A percentile compares a stretch with the other conserved stretches of the same genome.
phyloP scores from a whole-genome alignment of 768 basidiomycete genomes.

The Arthromyces matolae region DNA sequence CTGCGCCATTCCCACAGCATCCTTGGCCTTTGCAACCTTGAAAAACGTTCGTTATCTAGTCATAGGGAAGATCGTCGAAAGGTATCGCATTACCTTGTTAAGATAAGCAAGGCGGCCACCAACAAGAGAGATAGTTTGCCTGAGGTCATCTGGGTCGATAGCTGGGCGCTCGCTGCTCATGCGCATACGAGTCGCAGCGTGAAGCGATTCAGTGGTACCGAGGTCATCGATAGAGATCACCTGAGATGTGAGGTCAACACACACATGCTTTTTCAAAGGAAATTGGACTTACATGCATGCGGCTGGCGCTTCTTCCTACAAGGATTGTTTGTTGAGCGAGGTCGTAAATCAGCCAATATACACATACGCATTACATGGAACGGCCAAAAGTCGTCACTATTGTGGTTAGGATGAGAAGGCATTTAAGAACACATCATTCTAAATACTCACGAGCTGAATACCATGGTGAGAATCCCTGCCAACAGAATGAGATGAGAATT shows the following conservation, averaged over 20 bases:
- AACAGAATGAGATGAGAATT: background rate
- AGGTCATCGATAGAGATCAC: conserved; percentile 76
- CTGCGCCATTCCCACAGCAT: conserved; percentile 61
- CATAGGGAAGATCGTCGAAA: background rate
- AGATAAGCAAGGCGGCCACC: conserved; percentile 83
- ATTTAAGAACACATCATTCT: background rate
- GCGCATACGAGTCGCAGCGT: conserved; percentile 55
- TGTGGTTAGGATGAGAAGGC: conserved; percentile 9
- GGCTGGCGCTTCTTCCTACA: conserved; percentile 62
- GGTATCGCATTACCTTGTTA: conserved; percentile 40
- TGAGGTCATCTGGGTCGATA: conserved; percentile 30
- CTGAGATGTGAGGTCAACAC: conserved; percentile 32
- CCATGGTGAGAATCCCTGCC: conserved; percentile 69
- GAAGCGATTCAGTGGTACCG: conserved; percentile 49
- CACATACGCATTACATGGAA: conserved; percentile 61
- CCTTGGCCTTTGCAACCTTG: conserved; percentile 52
- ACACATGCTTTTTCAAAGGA: no score
- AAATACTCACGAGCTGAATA: conserved; percentile 64
- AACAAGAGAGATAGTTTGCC: conserved; percentile 54
- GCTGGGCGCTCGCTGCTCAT: conserved; percentile 30
- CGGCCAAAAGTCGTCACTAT: conserved; percentile 83
- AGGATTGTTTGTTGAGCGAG: conserved; percentile 8
- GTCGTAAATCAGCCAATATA: conserved; percentile 11
- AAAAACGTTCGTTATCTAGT: background rate
- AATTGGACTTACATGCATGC: conserved; percentile 57